These are phyloP conservation scores for Pseudogymnoascus sp. DNA, from an alignment of 2,329 filamentous ascomycete species.

Conservation along the genomic window DNA sequence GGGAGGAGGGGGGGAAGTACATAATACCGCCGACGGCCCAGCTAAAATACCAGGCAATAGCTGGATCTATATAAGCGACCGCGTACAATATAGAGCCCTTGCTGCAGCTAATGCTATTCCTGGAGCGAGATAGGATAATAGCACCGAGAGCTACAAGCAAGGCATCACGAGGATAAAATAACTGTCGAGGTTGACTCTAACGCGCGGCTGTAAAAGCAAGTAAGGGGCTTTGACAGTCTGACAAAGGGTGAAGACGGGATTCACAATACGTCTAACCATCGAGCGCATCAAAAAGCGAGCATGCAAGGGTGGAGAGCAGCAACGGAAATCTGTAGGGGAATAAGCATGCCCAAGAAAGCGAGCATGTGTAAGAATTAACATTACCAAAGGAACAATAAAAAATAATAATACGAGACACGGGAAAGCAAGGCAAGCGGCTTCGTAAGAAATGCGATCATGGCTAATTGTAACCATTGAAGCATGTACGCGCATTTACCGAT, in stretches of 20 bases:
- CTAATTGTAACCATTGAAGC: background rate
- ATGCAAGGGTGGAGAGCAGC: background rate
- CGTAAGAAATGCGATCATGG: background rate
- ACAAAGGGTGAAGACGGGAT: background rate
- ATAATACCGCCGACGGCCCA: background rate
- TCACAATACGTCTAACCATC: background rate
- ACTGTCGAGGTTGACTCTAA: background rate
- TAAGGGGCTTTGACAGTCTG: background rate
- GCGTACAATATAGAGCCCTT: background rate
- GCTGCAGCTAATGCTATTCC: background rate
- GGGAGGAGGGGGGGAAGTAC: background rate
- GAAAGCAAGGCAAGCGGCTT: background rate
- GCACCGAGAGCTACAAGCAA: background rate
- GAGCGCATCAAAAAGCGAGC: background rate
- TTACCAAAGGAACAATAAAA: background rate
- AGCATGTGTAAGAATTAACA: background rate
- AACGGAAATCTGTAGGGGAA: background rate
- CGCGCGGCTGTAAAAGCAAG: background rate
- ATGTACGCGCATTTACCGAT: background rate
- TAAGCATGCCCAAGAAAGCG: background rate
- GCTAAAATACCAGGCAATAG: background rate
- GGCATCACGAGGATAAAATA: background rate
- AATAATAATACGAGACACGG: background rate
- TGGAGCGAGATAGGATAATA: background rate
- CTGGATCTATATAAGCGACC: background rate